A percentile compares a stretch with the other conserved stretches of the same genome.
phyloP scores from a whole-genome alignment of 2,329 filamentous ascomycete genomes.

The Alternaria postmessia region DNA sequence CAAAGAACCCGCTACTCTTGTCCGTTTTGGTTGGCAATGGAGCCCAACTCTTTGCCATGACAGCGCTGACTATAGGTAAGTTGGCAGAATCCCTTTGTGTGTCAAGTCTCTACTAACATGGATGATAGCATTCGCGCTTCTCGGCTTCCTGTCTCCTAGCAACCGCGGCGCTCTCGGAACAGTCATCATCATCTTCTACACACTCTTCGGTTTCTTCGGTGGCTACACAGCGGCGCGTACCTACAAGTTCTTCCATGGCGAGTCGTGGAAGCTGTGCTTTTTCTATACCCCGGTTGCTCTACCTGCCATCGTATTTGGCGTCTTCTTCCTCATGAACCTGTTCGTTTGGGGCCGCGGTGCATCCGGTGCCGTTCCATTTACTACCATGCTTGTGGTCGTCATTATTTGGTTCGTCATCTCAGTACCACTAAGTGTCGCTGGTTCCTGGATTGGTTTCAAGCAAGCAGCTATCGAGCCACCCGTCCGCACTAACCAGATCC shows the following conservation, averaged over 20 bases:
- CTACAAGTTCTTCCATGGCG: constrained; percentile 95
- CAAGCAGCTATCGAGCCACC: constrained; percentile 73
- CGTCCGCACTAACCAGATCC: constrained; percentile 96
- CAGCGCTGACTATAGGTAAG: constrained; percentile 82
- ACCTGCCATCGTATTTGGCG: constrained; percentile 82
- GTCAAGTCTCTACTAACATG: constrained; percentile 18
- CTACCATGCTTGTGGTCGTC: constrained; percentile 93
- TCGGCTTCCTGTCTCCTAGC: constrained; percentile 94
- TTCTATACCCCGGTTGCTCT: constrained; percentile 84
- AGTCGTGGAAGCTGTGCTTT: constrained; percentile 95
- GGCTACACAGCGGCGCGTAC: constrained; percentile 87
- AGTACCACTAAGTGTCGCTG: constrained; percentile 86
- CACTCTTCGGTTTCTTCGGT: constrained; percentile 88
- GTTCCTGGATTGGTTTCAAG: constrained; percentile 93
- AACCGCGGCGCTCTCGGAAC: constrained; percentile 94
- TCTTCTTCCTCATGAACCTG: constrained; percentile 93
- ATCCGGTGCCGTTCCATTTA: constrained; percentile 93
- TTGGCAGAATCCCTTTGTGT: not conserved
- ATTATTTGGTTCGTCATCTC: constrained; percentile 97
- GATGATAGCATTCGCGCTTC: constrained; percentile 74
- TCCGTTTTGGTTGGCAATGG: constrained; percentile 92
- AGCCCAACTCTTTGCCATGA: constrained; percentile 97
- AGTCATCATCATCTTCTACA: constrained; percentile 92
- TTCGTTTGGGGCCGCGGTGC: constrained; percentile 95
- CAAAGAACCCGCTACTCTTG: constrained; percentile 81